A percentile compares a stretch with the other conserved stretches of the same genome.
Conservation (phyloP, 305 asterid genomes). For the Rubia peregrina region DNA sequence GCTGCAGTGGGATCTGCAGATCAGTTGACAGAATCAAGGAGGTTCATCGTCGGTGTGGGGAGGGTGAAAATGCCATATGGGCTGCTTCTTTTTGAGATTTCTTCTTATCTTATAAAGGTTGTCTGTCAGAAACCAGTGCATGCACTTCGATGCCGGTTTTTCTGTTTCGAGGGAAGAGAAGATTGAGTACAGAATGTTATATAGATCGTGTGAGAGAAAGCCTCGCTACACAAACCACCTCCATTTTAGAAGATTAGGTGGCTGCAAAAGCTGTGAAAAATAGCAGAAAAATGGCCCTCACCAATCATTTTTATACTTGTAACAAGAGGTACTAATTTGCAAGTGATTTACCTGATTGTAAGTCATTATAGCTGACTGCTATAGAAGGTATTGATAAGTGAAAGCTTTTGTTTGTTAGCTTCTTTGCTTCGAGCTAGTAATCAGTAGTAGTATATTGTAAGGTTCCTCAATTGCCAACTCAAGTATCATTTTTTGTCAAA, state of each 20-base stretch:
- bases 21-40: constrained; percentile 73
- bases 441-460: neutral
- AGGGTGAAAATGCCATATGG: constrained; percentile 67
- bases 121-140: neutral
- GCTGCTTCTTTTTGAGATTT: constrained; percentile 47
- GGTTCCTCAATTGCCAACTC: neutral
- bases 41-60: constrained; percentile 80
- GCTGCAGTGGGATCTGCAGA: constrained; percentile 84
- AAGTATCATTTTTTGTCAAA: neutral
- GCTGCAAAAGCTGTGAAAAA: constrained; percentile 39
- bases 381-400: constrained; percentile 20
- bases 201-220: constrained; percentile 14
- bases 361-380: constrained; percentile 14
- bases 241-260: constrained; percentile 55
- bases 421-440: neutral
- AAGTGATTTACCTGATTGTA: constrained; percentile 10
- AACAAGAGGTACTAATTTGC: constrained; percentile 5
- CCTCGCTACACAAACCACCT: constrained; percentile 39
- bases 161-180: constrained; percentile 8
- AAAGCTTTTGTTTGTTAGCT: constrained; percentile 7
- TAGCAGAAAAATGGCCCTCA: constrained; percentile 23
- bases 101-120: constrained; percentile 24
- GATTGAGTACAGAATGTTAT: constrained; percentile 17
- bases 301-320: constrained; percentile 9
- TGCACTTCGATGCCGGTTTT: constrained; percentile 9